Evolutionary conservation across 2,329 filamentous ascomycete species (phyloP).

Genomic region (Cladophialophora immunda): DNA sequence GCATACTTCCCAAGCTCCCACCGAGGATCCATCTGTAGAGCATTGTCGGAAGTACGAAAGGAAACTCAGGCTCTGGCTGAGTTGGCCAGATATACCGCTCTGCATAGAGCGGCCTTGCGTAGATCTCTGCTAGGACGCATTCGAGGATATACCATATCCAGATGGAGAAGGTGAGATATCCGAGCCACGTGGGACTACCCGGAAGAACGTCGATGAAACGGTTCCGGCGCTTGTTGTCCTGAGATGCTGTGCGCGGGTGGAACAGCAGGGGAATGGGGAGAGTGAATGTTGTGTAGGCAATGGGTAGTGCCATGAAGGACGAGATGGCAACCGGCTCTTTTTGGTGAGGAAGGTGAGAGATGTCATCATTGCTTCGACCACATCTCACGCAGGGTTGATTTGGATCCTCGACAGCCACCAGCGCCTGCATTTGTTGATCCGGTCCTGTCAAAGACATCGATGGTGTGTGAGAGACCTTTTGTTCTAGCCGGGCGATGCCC

Average conservation of each 20-base stretch:
- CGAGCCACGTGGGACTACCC: conserved; percentile 48
- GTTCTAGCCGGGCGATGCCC: conserved; percentile 51
- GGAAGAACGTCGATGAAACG: neutral
- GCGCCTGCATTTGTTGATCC: conserved; percentile 29
- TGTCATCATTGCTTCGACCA: conserved; percentile 19
- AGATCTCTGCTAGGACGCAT: conserved; percentile 58
- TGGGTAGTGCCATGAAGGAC: conserved; percentile 55
- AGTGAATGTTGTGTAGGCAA: conserved; percentile 59
- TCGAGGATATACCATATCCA: conserved; percentile 61
- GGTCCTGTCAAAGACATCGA: neutral
- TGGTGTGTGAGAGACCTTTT: conserved; percentile 44
- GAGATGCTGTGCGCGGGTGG: conserved; percentile 17
- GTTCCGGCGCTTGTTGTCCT: neutral
- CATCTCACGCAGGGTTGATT: conserved; percentile 26
- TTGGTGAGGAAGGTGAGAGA: conserved; percentile 11
- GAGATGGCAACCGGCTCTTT: conserved; percentile 45
- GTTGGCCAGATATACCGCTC: conserved; percentile 56
- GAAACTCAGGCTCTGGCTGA: conserved; percentile 60
- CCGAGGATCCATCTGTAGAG: conserved; percentile 53
- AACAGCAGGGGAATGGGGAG: conserved; percentile 61
- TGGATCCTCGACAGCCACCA: conserved; percentile 5
- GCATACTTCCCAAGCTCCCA: conserved; percentile 6
- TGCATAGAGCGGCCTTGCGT: conserved; percentile 61
- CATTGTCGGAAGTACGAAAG: conserved; percentile 65
- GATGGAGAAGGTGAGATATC: conserved; percentile 51